These are phyloP conservation scores for Camellia sinensis DNA, from an alignment of 148 eudicot genomes.

Conservation along the genomic window DNA sequence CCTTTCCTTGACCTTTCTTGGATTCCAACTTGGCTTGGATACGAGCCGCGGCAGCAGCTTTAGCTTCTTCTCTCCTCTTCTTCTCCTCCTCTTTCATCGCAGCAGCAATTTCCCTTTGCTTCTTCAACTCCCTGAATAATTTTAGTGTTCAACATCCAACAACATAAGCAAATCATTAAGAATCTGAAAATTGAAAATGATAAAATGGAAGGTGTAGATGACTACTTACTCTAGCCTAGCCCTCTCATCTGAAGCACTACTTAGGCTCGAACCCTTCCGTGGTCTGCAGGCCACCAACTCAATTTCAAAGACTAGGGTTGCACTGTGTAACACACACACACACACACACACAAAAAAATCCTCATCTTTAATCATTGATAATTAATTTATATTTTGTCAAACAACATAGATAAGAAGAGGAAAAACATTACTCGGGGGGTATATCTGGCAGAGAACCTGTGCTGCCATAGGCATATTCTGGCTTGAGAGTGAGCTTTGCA, in stretches of 20 bases:
- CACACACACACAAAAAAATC: neutral
- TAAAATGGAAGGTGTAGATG: neutral
- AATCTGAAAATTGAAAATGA: neutral
- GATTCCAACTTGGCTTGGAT: slow-evolving; percentile 93
- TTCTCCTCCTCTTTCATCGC: slow-evolving; percentile 93
- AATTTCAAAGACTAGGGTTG: slow-evolving; percentile 85
- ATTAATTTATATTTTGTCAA: slow-evolving; percentile 1
- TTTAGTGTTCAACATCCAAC: slow-evolving; percentile 1
- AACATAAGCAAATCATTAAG: neutral
- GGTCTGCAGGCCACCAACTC: slow-evolving; percentile 91
- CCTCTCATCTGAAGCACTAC: slow-evolving; percentile 79
- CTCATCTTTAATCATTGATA: neutral
- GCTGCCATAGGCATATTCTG: slow-evolving; percentile 97
- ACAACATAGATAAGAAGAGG: slow-evolving; percentile 10
- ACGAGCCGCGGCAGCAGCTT: slow-evolving; percentile 97
- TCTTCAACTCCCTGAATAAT: slow-evolving; percentile 69
- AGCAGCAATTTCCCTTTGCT: slow-evolving; percentile 84
- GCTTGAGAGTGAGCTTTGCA: slow-evolving; percentile 87
- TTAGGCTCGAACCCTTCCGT: slow-evolving; percentile 74
- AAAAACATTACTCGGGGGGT: slow-evolving; percentile 67
- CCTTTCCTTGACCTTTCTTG: slow-evolving; percentile 88
- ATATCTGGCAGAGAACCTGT: slow-evolving; percentile 97
- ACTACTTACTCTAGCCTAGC: slow-evolving; percentile 85
- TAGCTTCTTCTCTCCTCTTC: slow-evolving; percentile 94
- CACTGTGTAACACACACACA: slow-evolving; percentile 39